Evolutionary conservation across 2,329 filamentous ascomycete species (phyloP), one percentile per base, ranked within the genome.

Genomic region (Ophiocordyceps camponoti-rufipedis): DNA sequence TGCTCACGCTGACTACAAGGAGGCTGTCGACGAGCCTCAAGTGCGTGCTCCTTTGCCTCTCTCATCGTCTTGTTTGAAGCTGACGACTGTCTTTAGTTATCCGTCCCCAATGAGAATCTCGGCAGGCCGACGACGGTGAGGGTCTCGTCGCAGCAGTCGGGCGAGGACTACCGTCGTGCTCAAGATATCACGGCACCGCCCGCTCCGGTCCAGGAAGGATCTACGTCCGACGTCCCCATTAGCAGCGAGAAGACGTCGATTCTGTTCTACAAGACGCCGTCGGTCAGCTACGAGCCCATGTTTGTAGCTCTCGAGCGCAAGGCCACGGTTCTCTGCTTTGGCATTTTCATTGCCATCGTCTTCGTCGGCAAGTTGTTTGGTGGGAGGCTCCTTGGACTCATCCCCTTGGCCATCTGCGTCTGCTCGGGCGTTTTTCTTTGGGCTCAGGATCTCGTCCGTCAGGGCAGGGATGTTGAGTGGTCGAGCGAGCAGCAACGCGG

Each of bases 191-290:
- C 86, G 0, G 85, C 89, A 0, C 89, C 89, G 2, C 89, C 89
- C 1, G 88, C 93, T 52, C 89, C 89, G 0, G 70, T 94, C 18
- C 79, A 80, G 14, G 73, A 80, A 47, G 85, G 86, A 23, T 78
- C 81, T 32, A 96, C 89, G 0, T 88, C 85, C 28, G 91, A 96
- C 62, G 87, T 96, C 1, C 91, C 91, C 3, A 94, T 96, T 48
- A 84, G 88, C 57, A 89, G 88, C 55, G 89, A 96, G 59, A 95
- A 91, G 72, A 96, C 91, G 4, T 95, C 94, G 50, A 80, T 96
- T 16, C 72, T 95, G 29, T 96, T 96, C 62, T 89, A 95, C 61
- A 89, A 91, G 14, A 96, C 89, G 0, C 89, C 89, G 0, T 83
- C 82, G 0, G 75, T 94, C 52, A 86, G 81, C 65, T 94, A 86